Base-by-base conservation (phyloP, 257 asterid genomes). In the Solanum pimpinellifolium region DNA sequence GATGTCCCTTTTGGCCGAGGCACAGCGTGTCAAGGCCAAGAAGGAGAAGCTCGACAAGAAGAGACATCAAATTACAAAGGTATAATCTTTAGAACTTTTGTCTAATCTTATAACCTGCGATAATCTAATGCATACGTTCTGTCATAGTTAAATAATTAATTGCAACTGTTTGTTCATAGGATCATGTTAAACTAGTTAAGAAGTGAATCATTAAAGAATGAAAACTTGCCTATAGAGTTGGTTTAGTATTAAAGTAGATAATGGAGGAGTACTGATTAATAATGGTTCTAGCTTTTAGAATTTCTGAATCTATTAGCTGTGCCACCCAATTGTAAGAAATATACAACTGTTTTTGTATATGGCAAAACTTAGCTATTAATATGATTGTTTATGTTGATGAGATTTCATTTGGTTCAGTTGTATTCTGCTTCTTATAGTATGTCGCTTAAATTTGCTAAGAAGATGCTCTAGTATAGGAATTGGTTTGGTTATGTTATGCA, bases 1-100 rank as follows among this genome's bases (percentile, higher is more conserved):
- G 92, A 93, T 92, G 95, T 89, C 98, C 86, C 97, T 16, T 93
- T 96, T 96, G 87, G 96, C 98, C 11, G 99, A 96, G 88, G 95
- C 94, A 0, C 94, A 93, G 87, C 93, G 99, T 21, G 93, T 93
- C 6, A 93, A 95, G 92, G 94, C 94, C 37, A 96, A 95, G 93
- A 75, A 90, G 90, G 98, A 93, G 91, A 94, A 92, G 91, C 96
- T 94, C 7, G 91, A 86, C 2, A 93, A 91, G 94, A 96, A 95
- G 91, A 96, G 99, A 89, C 88, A 92, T 3, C 91, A 81, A 13
- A 89, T 94, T 86, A 87, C 98, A 2, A 93, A 95, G 98, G 99
- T 96, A 92, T 60, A 5, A 25, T 68, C 68, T 85, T 89, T 13
- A 90, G 3, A 4, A 15, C 3, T 25, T 44, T 46, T 29, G 10